Conservation (phyloP, 2,329 filamentous ascomycete species). For the Nigrospora oryzae region DNA sequence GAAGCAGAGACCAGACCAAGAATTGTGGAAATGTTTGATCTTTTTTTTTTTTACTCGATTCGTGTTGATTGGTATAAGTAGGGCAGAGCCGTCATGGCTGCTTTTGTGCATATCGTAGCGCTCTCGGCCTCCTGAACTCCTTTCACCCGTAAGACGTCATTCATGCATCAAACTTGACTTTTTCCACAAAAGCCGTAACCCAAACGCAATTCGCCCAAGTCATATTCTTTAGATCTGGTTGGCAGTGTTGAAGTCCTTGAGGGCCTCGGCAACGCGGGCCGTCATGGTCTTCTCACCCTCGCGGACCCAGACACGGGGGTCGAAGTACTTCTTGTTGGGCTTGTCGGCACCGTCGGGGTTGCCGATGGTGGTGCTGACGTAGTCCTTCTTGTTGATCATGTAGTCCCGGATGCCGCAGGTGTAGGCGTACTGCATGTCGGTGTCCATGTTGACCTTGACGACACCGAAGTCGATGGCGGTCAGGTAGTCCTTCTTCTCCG, state of each 20-base stretch:
- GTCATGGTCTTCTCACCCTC: slow-evolving; percentile 98
- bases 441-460: slow-evolving; percentile 99
- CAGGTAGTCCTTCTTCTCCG: slow-evolving; percentile 80
- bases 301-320: slow-evolving; percentile 90
- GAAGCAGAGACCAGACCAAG: no score
- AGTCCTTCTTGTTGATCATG: slow-evolving; percentile 90
- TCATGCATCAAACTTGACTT: no score
- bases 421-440: slow-evolving; percentile 95
- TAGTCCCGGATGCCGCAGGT: slow-evolving; percentile 89
- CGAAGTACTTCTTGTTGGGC: slow-evolving; percentile 96
- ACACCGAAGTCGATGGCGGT: slow-evolving; percentile 89
- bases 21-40: no score
- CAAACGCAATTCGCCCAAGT: not conserved
- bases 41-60: no score
- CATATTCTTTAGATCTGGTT: not conserved
- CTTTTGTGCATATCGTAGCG: no score
- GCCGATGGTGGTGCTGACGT: slow-evolving; percentile 77
- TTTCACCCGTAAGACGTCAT: no score
- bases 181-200: no score
- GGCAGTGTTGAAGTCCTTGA: slow-evolving; percentile 87
- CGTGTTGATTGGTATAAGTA: no score
- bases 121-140: no score
- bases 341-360: slow-evolving; percentile 95
- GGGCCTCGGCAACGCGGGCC: slow-evolving; percentile 67
- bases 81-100: no score